Base-by-base conservation (phyloP, 2,329 filamentous ascomycete species). In the Lasiodiplodia gonubiensis region DNA sequence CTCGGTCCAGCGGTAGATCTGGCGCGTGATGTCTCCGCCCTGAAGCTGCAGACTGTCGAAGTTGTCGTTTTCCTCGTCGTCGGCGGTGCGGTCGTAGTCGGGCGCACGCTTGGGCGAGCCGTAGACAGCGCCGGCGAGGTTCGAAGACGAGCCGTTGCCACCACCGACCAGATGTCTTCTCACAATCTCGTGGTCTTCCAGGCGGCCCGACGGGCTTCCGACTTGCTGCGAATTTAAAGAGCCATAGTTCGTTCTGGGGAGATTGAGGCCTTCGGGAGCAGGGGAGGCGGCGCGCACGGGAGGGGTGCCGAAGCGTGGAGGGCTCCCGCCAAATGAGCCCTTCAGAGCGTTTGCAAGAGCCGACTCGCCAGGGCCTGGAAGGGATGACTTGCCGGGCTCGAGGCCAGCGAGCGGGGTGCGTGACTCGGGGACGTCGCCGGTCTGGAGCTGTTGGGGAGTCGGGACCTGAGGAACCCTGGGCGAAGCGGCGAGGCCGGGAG, bases 1-100 rank as follows among this genome's bases (percentile, higher is more conserved):
- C 78, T 98, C 93, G 6, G 93, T 93, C 92, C 96, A 99, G 73
- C 92, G 90, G 83, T 99, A 99, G 73, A 99, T 97, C 66, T 94
- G 92, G 69, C 95, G 86, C 27, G 94, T 97, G 67, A 97, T 91
- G 77, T 99, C 95, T 70, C 95, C 95, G 69, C 95, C 95, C 77
- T 98, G 96, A 55, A 99, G 83, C 76, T 90, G 90, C 77, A 99
- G 80, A 80, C 95, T 98, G 35, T 94, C 97, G 77, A 99, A 99
- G 27, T 51, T 51, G 18, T 25, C 42, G 11, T 39, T 6, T 74
- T 97, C 92, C 68, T 95, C 92, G 5, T 83, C 81, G 6, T 90
- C 88, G 69, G 88, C 86, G 18, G 80, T 72, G 74, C 70, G 72
- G 80, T 74, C 71, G 74, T 74, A 64, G 74, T 73, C 68, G 75